Percentiles rank a stretch among this genome's conserved stretches.
Evolutionary conservation across 495 filamentous ascomycete species (phyloP).

Genomic region (Talaromyces trachyspermus): DNA sequence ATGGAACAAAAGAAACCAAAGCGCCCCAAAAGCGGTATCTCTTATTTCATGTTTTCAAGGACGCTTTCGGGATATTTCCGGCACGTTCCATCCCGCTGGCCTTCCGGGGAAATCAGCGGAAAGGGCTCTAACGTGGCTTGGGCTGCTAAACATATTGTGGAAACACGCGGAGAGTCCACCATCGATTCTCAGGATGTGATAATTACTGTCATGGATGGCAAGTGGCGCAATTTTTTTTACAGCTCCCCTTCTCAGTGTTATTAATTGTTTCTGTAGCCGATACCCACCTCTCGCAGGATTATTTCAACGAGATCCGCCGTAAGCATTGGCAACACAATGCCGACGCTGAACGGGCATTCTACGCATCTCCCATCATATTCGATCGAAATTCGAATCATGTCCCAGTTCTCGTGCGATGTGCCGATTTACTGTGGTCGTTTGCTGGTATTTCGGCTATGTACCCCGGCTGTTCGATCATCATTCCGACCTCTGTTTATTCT

Average conservation of each 20-base stretch:
- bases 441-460: constrained; percentile 61
- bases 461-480: constrained; percentile 48
- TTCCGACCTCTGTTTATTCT: constrained; percentile 65
- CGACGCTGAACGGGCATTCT: constrained; percentile 51
- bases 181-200: constrained; percentile 49
- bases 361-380: constrained; percentile 63
- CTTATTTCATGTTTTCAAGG: constrained; percentile 48
- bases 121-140: constrained; percentile 64
- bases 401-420: constrained; percentile 58
- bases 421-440: constrained; percentile 59
- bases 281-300: constrained; percentile 58
- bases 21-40: constrained; percentile 44
- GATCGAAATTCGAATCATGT: constrained; percentile 62
- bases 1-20: constrained; percentile 57
- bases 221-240: constrained; percentile 15
- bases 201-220: constrained; percentile 64
- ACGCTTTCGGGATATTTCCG: constrained; percentile 52
- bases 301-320: constrained; percentile 53
- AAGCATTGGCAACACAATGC: constrained; percentile 49
- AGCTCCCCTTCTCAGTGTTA: neutral
- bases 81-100: constrained; percentile 53
- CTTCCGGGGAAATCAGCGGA: constrained; percentile 55
- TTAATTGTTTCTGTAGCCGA: constrained; percentile 42
- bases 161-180: constrained; percentile 39
- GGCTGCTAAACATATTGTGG: constrained; percentile 53